Percentiles rank a stretch among this genome's conserved stretches.
Conservation (phyloP, 139 green algal species). For the Limnomonas spitsbergensis region DNA sequence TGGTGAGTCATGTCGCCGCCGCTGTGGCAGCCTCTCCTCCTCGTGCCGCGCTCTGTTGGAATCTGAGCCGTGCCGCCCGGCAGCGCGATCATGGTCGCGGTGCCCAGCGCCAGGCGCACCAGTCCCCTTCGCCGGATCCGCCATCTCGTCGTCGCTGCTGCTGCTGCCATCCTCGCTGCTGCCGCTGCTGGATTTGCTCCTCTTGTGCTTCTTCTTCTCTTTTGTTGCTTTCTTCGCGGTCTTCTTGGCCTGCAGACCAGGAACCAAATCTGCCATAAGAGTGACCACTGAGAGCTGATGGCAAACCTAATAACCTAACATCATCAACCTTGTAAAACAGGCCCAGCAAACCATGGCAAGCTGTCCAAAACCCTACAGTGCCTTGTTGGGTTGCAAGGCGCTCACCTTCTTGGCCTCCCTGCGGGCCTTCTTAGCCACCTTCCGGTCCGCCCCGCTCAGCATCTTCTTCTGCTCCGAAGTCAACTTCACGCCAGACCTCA, state of each 20-base stretch:
- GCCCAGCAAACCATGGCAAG: not conserved
- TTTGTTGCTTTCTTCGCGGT: slow-evolving; percentile 22
- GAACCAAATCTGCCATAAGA: not conserved
- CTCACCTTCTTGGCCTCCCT: slow-evolving; percentile 14
- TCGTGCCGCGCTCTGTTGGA: too few relatives aligned
- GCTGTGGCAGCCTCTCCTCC: too few relatives aligned
- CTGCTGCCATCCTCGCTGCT: not conserved
- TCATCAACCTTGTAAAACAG: not conserved
- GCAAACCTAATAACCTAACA: not conserved
- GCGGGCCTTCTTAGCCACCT: not conserved
- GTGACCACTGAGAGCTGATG: not conserved
- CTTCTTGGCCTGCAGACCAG: slow-evolving; percentile 13
- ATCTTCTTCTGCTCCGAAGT: not conserved
- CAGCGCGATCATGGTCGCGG: too few relatives aligned
- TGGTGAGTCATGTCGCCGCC: not conserved
- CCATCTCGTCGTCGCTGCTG: not conserved
- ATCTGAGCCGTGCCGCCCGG: too few relatives aligned
- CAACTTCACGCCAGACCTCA: slow-evolving; percentile 2
- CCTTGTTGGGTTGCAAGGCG: not conserved
- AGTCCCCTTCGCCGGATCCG: too few relatives aligned
- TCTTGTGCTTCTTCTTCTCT: slow-evolving; percentile 5
- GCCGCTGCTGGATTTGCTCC: not conserved
- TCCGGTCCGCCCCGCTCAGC: slow-evolving; percentile 5
- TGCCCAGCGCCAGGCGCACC: too few relatives aligned
- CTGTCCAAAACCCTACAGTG: not conserved